Conservation (phyloP, 2,329 filamentous ascomycete species). For the Fusarium transvaalense region DNA sequence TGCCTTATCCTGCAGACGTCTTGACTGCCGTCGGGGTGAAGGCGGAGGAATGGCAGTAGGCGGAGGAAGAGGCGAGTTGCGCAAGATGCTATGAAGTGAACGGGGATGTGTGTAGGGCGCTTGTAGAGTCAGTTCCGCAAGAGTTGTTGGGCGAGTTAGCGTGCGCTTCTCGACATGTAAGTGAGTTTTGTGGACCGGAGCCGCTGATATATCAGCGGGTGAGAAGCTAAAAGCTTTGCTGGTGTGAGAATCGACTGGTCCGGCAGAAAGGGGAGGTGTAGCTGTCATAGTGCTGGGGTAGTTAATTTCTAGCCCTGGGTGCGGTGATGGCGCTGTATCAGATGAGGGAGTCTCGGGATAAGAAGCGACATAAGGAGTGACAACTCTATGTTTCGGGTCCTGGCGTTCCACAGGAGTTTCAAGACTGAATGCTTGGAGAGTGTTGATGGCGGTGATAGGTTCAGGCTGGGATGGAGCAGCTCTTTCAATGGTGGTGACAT, state of each 20-base stretch:
- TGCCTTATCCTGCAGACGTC: constrained; percentile 66
- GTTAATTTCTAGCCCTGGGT: constrained; percentile 57
- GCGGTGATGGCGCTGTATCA: constrained; percentile 64
- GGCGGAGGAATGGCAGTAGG: constrained; percentile 62
- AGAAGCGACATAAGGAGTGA: constrained; percentile 60
- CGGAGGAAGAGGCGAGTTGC: constrained; percentile 73
- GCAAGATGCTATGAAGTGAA: constrained; percentile 72
- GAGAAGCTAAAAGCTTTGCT: constrained; percentile 62
- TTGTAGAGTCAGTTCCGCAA: constrained; percentile 43
- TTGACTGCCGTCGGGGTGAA: constrained; percentile 67
- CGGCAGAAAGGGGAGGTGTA: constrained; percentile 70
- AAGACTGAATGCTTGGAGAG: constrained; percentile 51
- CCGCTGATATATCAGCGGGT: constrained; percentile 50
- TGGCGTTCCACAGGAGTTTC: constrained; percentile 50
- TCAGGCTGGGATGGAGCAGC: constrained; percentile 63
- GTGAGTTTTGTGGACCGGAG: constrained; percentile 5
- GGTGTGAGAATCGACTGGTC: constrained; percentile 59
- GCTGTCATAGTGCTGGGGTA: constrained; percentile 70
- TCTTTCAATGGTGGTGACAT: constrained; percentile 72
- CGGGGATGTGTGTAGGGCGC: constrained; percentile 71
- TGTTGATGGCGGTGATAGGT: constrained; percentile 64
- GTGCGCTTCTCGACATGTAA: constrained; percentile 35
- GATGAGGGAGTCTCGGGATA: constrained; percentile 68
- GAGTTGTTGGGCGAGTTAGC: constrained; percentile 29
- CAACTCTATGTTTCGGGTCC: constrained; percentile 51